phyloP scores from a whole-genome alignment of 1,139 yeast species.

The Groenewaldozyma auringiensis region DNA sequence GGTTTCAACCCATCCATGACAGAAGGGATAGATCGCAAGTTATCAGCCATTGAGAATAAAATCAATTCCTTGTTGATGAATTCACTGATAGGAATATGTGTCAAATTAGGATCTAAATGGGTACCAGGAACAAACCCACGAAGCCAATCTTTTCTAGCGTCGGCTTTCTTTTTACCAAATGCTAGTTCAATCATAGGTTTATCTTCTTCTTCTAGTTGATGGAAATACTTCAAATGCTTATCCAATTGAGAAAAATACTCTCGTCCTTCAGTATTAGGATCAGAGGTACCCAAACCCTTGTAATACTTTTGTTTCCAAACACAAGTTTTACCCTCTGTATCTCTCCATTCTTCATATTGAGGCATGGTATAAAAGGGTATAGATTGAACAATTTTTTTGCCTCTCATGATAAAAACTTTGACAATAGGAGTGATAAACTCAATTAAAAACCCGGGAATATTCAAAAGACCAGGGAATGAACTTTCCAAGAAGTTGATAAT shows the following conservation, averaged over 20 bases:
- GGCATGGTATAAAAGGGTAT: constrained; percentile 92
- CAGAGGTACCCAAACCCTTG: constrained; percentile 97
- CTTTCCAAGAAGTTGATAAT: constrained; percentile 89
- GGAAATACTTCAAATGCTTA: constrained; percentile 78
- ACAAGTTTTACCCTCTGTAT: constrained; percentile 62
- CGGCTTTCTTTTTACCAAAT: constrained; percentile 91
- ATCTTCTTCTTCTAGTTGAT: constrained; percentile 75
- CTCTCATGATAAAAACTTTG: constrained; percentile 70
- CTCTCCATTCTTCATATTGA: constrained; percentile 92
- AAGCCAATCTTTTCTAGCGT: constrained; percentile 96
- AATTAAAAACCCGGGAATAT: constrained; percentile 83
- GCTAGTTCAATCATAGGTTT: constrained; percentile 82
- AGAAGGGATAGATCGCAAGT: constrained; percentile 89
- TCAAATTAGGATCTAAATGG: constrained; percentile 73
- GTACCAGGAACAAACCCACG: constrained; percentile 88
- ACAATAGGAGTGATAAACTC: constrained; percentile 97
- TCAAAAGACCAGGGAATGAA: constrained; percentile 88
- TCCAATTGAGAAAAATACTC: constrained; percentile 85
- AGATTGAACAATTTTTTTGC: constrained; percentile 46
- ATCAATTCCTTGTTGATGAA: constrained; percentile 94
- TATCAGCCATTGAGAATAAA: constrained; percentile 94
- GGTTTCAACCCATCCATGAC: constrained; percentile 95
- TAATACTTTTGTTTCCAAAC: constrained; percentile 94
- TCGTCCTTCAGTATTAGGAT: constrained; percentile 64
- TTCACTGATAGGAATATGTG: constrained; percentile 80